phyloP scores from a whole-genome alignment of 1,284 basidiomycete genomes.

The Pseudozyma pruni region DNA sequence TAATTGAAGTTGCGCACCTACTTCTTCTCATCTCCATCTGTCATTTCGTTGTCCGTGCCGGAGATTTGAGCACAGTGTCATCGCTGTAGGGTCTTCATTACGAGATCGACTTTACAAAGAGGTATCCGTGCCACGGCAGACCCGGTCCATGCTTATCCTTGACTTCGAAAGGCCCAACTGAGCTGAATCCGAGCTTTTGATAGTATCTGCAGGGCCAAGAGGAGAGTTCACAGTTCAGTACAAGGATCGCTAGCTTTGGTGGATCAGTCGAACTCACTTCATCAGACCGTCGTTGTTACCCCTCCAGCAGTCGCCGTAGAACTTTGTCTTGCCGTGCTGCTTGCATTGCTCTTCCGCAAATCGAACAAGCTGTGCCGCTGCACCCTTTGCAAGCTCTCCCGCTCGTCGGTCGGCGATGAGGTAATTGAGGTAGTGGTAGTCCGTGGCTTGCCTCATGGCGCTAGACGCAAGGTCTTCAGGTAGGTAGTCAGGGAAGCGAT shows the following conservation, averaged over 20 bases:
- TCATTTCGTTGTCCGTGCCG: neutral
- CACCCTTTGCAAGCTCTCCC: slow-evolving; percentile 26
- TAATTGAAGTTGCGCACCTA: neutral
- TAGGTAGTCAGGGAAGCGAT: slow-evolving; percentile 22
- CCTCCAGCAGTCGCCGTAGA: slow-evolving; percentile 47
- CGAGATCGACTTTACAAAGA: slow-evolving; percentile 18
- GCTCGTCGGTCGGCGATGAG: slow-evolving; percentile 35
- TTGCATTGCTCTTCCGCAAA: slow-evolving; percentile 8
- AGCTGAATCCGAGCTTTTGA: slow-evolving; percentile 27
- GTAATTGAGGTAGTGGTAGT: slow-evolving; percentile 41
- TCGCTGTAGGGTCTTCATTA: neutral
- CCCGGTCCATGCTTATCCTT: slow-evolving; percentile 38
- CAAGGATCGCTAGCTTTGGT: too few species aligned
- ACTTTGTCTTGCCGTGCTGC: slow-evolving; percentile 4
- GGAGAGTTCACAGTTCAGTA: neutral
- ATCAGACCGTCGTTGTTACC: slow-evolving; percentile 37
- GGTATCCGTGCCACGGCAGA: slow-evolving; percentile 36
- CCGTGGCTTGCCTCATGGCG: neutral
- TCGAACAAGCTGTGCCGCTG: slow-evolving; percentile 15
- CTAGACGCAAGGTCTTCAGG: slow-evolving; percentile 3
- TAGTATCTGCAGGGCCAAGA: slow-evolving; percentile 30
- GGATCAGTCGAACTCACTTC: slow-evolving; percentile 15
- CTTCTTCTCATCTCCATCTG: neutral
- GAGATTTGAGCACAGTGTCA: neutral
- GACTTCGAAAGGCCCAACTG: slow-evolving; percentile 33